Evolutionary conservation across 2,329 filamentous ascomycete genomes (phyloP).

Genomic region (Monosporascus sp.): DNA sequence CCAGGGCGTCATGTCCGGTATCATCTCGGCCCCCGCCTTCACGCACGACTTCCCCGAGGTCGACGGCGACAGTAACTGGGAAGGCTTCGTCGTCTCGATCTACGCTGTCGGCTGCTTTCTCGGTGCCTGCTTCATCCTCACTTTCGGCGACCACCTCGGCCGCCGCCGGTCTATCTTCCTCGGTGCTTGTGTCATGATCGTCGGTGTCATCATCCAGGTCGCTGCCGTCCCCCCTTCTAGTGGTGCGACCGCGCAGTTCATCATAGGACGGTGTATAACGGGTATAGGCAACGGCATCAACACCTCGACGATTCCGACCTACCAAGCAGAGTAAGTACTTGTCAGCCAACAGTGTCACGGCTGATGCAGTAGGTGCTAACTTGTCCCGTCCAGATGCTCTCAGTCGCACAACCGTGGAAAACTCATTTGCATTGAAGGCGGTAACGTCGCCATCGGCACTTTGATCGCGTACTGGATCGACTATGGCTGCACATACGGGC

Average conservation of each 20-base stretch:
- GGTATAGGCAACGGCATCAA: conserved; percentile 47
- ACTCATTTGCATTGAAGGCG: conserved; percentile 52
- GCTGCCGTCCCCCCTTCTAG: conserved; percentile 38
- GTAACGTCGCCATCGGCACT: conserved; percentile 36
- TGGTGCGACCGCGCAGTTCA: conserved; percentile 41
- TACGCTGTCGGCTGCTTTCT: conserved; percentile 38
- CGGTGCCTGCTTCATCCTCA: conserved; percentile 33
- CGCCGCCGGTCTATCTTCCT: conserved; percentile 49
- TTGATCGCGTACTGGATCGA: conserved; percentile 39
- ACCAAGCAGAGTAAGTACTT: conserved; percentile 29
- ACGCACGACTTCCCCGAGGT: conserved; percentile 25
- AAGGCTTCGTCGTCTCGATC: conserved; percentile 34
- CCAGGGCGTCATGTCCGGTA: conserved; percentile 28
- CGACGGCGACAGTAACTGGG: conserved; percentile 23
- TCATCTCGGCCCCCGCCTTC: conserved; percentile 23
- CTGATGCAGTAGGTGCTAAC: conserved; percentile 6
- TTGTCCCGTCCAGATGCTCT: conserved; percentile 23
- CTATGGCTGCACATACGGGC: conserved; percentile 31
- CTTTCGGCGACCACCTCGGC: conserved; percentile 47
- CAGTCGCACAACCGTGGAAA: conserved; percentile 52
- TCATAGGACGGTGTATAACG: conserved; percentile 43
- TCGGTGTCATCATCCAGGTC: conserved; percentile 51
- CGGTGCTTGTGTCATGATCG: conserved; percentile 46
- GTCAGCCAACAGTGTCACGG: not conserved
- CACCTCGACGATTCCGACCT: conserved; percentile 38